Base-by-base conservation (phyloP, 2,329 filamentous ascomycete genomes). In the Fusarium scirpi region DNA sequence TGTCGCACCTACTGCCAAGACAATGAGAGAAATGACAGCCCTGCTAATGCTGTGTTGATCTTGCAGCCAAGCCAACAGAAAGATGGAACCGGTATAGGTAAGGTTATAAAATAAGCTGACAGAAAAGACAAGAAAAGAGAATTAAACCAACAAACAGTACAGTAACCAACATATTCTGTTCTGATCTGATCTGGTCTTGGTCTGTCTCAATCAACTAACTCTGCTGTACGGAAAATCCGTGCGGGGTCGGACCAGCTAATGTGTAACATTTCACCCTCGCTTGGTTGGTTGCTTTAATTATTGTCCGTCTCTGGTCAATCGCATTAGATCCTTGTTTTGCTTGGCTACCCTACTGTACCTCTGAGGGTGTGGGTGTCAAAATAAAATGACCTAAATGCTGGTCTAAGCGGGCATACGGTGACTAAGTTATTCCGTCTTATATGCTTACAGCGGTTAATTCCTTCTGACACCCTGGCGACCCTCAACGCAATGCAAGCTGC, bases 141-240 rank as follows among this genome's bases (percentile, higher is more conserved):
- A 48, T n/a, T 15, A 18, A 15, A 24, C 41, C 41, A 44, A 15
- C 41, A 25, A 22, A 44, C 16, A 24, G 24, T 25, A 25, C 9
- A 12, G 18, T 13, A 22, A 16, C 45, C 45, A 48, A 30, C 44
- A 16, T 34, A 34, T n/a, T 44, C 20, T 44, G 3, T 16, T 44
- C 41, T 22, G 8, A 16, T 38, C 34, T 38, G 10, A 22, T 24
- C 41, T 24, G 22, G 15, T 38, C 32, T 51, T 20, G 10, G 16
- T 32, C 29, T 51, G 47, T 51, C 30, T 51, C 47, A 51, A 30
- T 52, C 48, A 51, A 38, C 32, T 38, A 38, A 38, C 34, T 38
- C 18, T 38, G 34, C 34, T 38, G 18, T 38, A 38, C 18, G 18
- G 34, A 11, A 52, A 52, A 41, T 41, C 49, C 18, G 30, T 52